These are phyloP conservation scores for Phytopythium montanum DNA, from an alignment of 352 stramenopile genomes.

Conservation along the genomic window DNA sequence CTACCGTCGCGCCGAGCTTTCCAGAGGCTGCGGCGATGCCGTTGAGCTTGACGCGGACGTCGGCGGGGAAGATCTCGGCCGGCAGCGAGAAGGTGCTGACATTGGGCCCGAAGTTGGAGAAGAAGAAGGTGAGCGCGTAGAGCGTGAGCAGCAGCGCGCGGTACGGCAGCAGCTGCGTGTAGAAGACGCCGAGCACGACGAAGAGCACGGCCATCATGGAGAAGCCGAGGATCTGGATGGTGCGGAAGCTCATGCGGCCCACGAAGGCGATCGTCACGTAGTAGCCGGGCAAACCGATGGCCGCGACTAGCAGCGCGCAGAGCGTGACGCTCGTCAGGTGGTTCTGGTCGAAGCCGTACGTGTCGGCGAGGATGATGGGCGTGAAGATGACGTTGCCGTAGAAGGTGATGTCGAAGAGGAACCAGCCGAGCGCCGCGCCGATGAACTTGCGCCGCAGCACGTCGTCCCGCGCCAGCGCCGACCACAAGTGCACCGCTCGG, in stretches of 20 bases:
- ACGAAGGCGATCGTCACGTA: conserved; percentile 60
- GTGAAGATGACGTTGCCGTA: conserved; percentile 90
- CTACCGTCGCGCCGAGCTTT: conserved; percentile 70
- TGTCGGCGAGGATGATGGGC: conserved; percentile 73
- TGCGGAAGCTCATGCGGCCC: conserved; percentile 63
- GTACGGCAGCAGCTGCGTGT: conserved; percentile 39
- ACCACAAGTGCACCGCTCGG: conserved; percentile 21
- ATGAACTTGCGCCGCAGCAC: conserved; percentile 54
- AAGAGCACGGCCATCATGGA: conserved; percentile 68
- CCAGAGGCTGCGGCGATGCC: conserved; percentile 71
- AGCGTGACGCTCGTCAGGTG: conserved; percentile 53
- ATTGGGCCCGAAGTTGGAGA: conserved; percentile 88
- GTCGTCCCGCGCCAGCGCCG: conserved; percentile 24
- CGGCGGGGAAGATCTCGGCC: conserved; percentile 68
- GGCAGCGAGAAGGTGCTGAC: conserved; percentile 85
- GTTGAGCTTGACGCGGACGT: conserved; percentile 77
- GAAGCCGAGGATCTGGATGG: conserved; percentile 84
- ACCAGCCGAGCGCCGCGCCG: conserved; percentile 86
- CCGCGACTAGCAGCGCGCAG: conserved; percentile 66
- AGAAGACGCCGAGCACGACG: conserved; percentile 44
- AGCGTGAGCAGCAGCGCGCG: conserved; percentile 50
- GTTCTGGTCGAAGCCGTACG: conserved; percentile 52
- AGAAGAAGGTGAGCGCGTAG: conserved; percentile 85
- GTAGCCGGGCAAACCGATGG: conserved; percentile 71
- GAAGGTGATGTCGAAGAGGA: conserved; percentile 91